Evolutionary conservation across 768 basidiomycete species (phyloP), one percentile per base, ranked within the genome.

Genomic region (Suillus bovinus): DNA sequence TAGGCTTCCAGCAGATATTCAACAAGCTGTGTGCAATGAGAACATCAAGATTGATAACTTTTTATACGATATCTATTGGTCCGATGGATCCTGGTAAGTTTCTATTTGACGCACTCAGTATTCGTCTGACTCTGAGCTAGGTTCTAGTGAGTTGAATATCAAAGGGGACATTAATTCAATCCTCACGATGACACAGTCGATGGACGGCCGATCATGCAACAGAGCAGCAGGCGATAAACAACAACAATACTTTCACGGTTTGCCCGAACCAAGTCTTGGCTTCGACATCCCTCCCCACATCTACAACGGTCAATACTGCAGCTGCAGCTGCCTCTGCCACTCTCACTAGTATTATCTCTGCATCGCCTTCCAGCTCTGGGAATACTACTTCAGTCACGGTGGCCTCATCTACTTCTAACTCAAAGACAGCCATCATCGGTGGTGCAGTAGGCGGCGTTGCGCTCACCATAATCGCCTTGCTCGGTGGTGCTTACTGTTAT

Each of bases 171-270:
- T 33, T 17, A 27, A 17, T 16, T 33, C 36, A 27, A 38, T 39
- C 16, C 54, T 56, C 24, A 56, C 24, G 10, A 56, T 27, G 5
- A 20, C 22, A 24, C 57, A 73, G 72, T 60, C 56, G 61, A 13
- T 71, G 46, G 34, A 68, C 72, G 14, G 61, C 50, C 17, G 67
- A 72, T 31, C 59, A 41, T 34, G 66, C 67, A 14, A 54, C 59
- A 5, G 38, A 53, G 16, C 62, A 68, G 20, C 69, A 73, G 10
- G 56, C 49, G 3, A 63, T 58, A 36, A 63, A 67, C 38, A 62
- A 62, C 34, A 68, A 69, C 64, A 69, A 74, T 54, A 71, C 72
- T 0, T 74, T 72, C 61, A 70, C 69, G 3, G 69, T 70, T 50
- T 74, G 72, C 50, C 36, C 50, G 27, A 55, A 57, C 36, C 59